Evolutionary conservation across 768 basidiomycete genomes (phyloP).

Genomic region (Hysterangium stoloniferum): DNA sequence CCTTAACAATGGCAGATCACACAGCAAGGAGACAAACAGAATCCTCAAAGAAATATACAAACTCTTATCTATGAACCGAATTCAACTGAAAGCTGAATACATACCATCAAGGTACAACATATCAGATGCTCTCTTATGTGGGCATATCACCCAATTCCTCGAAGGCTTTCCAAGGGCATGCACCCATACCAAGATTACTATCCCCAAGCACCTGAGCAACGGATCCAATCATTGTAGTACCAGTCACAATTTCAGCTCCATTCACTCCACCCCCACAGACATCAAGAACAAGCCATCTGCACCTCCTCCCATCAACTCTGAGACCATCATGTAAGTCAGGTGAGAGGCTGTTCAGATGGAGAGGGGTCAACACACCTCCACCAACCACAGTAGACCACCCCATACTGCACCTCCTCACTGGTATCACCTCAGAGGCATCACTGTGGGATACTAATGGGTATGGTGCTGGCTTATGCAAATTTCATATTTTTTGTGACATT

Average conservation of each 20-base stretch:
- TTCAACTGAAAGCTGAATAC: constrained; percentile 16
- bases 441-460: constrained; percentile 16
- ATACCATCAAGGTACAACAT: constrained; percentile 23
- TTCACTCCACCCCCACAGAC: no score
- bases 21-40: constrained; percentile 22
- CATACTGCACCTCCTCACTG: constrained; percentile 15
- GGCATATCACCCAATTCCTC: constrained; percentile 20
- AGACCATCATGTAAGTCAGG: no score
- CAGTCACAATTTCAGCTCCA: no score
- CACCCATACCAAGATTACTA: constrained; percentile 3
- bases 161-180: constrained; percentile 15
- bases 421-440: constrained; percentile 18
- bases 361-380: constrained; percentile 26
- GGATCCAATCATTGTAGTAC: no score
- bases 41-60: constrained; percentile 23
- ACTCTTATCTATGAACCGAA: constrained; percentile 10
- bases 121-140: constrained; percentile 25
- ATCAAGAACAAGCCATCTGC: no score
- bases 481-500: constrained; percentile 26
- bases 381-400: constrained; percentile 18
- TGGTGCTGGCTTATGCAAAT: constrained; percentile 23
- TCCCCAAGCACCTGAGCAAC: constrained; percentile 18
- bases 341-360: constrained; percentile 25
- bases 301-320: no score
- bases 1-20: constrained; percentile 26